Conservation (phyloP, 2,329 filamentous ascomycete genomes). For the Xylaria arbuscula region DNA sequence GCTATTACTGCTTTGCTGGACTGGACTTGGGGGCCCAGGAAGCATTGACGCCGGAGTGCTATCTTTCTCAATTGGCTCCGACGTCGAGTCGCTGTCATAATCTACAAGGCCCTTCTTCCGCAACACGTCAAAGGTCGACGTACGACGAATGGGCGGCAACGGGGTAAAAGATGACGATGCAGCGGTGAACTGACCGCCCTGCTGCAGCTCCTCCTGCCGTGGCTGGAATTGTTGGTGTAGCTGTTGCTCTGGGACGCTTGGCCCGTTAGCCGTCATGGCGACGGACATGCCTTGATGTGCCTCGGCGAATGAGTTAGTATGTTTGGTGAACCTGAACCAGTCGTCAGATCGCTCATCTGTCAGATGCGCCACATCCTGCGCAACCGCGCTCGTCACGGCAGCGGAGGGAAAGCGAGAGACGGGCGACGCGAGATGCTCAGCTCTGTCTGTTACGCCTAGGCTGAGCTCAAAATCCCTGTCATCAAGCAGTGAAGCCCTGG, state of each 20-base stretch:
- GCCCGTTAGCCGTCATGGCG: conserved; percentile 42
- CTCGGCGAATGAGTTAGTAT: conserved; percentile 43
- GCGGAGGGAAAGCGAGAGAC: conserved; percentile 37
- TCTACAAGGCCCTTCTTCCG: conserved; percentile 52
- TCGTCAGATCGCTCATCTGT: conserved; percentile 49
- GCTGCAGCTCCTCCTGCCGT: conserved; percentile 6
- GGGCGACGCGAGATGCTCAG: conserved; percentile 27
- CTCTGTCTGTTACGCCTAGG: conserved; percentile 26
- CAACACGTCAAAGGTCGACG: conserved; percentile 65
- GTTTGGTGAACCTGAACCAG: conserved; percentile 50
- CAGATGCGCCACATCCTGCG: conserved; percentile 47
- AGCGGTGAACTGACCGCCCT: conserved; percentile 9
- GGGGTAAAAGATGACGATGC: conserved; percentile 62
- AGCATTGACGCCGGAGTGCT: conserved; percentile 37
- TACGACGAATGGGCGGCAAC: conserved; percentile 68
- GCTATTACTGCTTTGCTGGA: conserved; percentile 47
- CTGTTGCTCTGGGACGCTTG: conserved; percentile 33
- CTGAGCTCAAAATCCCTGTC: conserved; percentile 51
- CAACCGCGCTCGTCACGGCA: conserved; percentile 40
- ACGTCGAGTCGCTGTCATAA: conserved; percentile 47
- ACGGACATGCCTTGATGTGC: conserved; percentile 45
- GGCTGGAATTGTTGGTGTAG: background rate
- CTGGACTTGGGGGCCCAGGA: conserved; percentile 37
- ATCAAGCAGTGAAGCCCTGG: conserved; percentile 53
- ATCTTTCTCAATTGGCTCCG: conserved; percentile 46